A percentile compares a stretch with the other conserved stretches of the same genome.
phyloP scores from a whole-genome alignment of 176 grass and related monocot species.

The Musa troglodytarum region DNA sequence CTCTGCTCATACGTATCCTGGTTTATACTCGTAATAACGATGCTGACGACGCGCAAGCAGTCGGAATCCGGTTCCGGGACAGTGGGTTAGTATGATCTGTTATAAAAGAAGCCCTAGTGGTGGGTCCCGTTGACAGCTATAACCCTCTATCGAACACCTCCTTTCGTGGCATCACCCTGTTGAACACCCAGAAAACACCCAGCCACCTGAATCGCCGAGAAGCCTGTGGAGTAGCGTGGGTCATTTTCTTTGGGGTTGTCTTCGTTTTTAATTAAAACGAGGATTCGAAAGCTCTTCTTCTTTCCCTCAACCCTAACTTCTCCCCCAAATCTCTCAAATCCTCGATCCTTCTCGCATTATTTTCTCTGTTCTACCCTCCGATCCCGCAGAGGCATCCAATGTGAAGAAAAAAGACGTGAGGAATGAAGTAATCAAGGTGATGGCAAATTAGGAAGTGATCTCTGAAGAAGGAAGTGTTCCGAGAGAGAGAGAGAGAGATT shows the following conservation, averaged over 20 bases:
- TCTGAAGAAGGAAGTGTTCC: not conserved
- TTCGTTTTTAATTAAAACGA: not conserved
- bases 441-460: not conserved
- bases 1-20: not conserved
- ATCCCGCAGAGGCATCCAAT: not conserved
- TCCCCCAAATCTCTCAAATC: slow-evolving; percentile 26
- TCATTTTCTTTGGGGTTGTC: not conserved
- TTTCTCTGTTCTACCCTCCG: not conserved
- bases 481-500: slow-evolving; percentile 8
- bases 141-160: slow-evolving; percentile 26
- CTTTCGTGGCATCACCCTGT: not conserved
- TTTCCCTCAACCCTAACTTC: slow-evolving; percentile 5
- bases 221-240: not conserved
- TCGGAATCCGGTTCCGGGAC: not conserved
- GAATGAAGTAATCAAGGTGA: not conserved
- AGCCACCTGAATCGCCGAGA: not conserved
- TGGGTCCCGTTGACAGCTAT: slow-evolving; percentile 42
- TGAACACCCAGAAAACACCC: not conserved
- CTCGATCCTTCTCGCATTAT: not conserved
- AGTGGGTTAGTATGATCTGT: not conserved
- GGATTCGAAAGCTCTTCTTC: slow-evolving; percentile 26
- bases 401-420: slow-evolving; percentile 9
- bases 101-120: not conserved
- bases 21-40: not conserved
- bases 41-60: not conserved